A percentile compares a stretch with the other conserved stretches of the same genome.
phyloP scores from a whole-genome alignment of 2,329 filamentous ascomycete genomes.

The Fulvia fulva region DNA sequence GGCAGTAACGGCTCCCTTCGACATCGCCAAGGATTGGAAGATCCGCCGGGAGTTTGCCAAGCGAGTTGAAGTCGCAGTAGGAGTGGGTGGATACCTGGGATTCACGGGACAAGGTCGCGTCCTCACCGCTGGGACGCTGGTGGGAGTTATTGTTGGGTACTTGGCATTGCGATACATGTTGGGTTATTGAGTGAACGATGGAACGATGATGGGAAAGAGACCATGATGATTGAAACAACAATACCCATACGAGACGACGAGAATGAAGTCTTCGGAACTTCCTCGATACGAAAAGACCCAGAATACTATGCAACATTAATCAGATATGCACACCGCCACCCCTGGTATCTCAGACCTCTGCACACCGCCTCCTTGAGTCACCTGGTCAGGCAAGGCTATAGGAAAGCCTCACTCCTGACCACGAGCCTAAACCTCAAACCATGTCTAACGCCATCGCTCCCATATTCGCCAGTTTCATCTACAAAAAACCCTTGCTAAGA shows the following conservation, averaged over 20 bases:
- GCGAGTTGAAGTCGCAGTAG: slow-evolving; percentile 57
- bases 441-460: slow-evolving; percentile 15
- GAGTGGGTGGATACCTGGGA: slow-evolving; percentile 53
- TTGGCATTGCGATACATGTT: slow-evolving; percentile 18
- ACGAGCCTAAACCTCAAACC: slow-evolving; percentile 6
- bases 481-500: slow-evolving; percentile 50
- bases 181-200: not conserved
- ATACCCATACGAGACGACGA: not conserved
- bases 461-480: slow-evolving; percentile 26
- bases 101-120: slow-evolving; percentile 46
- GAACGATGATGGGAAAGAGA: not conserved
- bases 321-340: not conserved
- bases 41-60: slow-evolving; percentile 51
- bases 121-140: slow-evolving; percentile 32
- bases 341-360: not conserved
- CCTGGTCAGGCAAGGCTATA: slow-evolving; percentile 2
- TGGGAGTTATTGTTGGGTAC: slow-evolving; percentile 31
- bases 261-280: not conserved
- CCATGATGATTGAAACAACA: not conserved
- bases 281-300: not conserved
- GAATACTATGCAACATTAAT: not conserved
- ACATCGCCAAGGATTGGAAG: slow-evolving; percentile 56
- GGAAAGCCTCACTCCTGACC: slow-evolving; percentile 23
- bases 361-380: not conserved
- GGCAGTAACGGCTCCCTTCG: slow-evolving; percentile 51